Percentiles rank a stretch among this genome's conserved stretches.
Conservation (phyloP, 2,329 filamentous ascomycete genomes). For the Penicillium carneum region DNA sequence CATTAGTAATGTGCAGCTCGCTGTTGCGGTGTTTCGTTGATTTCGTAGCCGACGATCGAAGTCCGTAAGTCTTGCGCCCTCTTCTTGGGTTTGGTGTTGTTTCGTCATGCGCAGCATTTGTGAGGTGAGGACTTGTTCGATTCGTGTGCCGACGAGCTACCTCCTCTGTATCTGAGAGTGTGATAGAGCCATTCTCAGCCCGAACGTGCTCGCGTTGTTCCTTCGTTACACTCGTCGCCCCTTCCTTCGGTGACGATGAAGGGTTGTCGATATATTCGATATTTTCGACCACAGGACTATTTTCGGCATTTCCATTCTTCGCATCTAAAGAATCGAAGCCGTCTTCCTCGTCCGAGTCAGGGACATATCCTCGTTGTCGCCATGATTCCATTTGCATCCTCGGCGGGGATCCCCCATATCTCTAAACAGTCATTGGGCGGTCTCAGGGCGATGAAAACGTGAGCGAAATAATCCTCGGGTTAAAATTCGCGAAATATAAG, state of each 20-base stretch:
- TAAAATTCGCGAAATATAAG: constrained; percentile 7
- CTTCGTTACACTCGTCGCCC: constrained; percentile 13
- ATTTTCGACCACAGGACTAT: constrained; percentile 22
- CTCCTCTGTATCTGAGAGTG: constrained; percentile 10
- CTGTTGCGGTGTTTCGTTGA: not conserved
- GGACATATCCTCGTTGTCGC: constrained; percentile 60
- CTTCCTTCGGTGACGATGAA: constrained; percentile 8
- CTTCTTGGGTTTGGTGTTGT: constrained; percentile 24
- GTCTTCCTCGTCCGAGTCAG: constrained; percentile 59
- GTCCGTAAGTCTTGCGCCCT: constrained; percentile 24
- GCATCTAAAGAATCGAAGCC: constrained; percentile 48
- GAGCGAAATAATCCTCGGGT: not conserved
- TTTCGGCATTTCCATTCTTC: constrained; percentile 20
- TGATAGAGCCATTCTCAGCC: constrained; percentile 9
- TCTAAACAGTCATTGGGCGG: constrained; percentile 40
- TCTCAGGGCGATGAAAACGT: not conserved
- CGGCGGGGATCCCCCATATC: constrained; percentile 47
- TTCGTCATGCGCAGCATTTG: constrained; percentile 7
- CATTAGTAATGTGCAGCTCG: not conserved
- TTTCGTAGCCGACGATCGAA: constrained; percentile 23
- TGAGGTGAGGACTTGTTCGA: not conserved
- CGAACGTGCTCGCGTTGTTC: not conserved
- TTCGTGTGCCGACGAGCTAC: too few species aligned
- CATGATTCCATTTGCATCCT: constrained; percentile 56
- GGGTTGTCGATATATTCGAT: constrained; percentile 33